Base-by-base conservation (phyloP, 305 asterid genomes). In the Fraxinus baroniana region DNA sequence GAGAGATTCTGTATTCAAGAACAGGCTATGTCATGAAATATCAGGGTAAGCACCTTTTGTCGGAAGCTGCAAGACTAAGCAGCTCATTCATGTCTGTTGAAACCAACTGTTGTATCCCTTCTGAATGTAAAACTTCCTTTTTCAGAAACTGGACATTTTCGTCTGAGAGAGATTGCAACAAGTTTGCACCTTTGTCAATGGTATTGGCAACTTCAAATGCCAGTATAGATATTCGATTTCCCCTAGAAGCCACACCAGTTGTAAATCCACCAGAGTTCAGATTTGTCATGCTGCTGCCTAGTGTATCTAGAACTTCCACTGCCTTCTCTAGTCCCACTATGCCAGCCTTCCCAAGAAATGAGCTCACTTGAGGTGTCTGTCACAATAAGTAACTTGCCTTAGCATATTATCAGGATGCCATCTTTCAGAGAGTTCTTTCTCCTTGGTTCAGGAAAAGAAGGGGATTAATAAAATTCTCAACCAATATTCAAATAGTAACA, bases 151-250 rank as follows among this genome's bases (percentile, higher is more conserved):
- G 91, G 64, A 94, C 84, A 86, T 91, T 94, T 83, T 92, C 98
- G 76, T 88, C 90, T 20, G 98, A 96, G 85, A 94, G 91, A 70
- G 99, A 96, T 83, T 91, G 94, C 87, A 92, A 83, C 81, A 96
- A 84, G 82, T 87, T 93, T 78, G 97, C 91, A 46, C 97, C 99
- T 90, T 94, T 96, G 84, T 88, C 91, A 80, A 96, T 89, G 74
- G 99, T 96, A 87, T 96, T 96, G n/a, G 99, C 98, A 84, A 96
- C 98, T 88, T 96, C 99, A 80, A 94, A 96, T 46, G 99, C 93
- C 88, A 96, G 87, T 74, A 96, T 96, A 13, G 88, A 18, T 82
- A 96, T 87, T 87, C 87, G 89, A 85, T 92, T 93, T 84, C 97
- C 97, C 86, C 97, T 91, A 80, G 97, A 85, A 78, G 94, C 76